Evolutionary conservation across 331 rosid genomes (phyloP).

Genomic region (Ulmus americana): DNA sequence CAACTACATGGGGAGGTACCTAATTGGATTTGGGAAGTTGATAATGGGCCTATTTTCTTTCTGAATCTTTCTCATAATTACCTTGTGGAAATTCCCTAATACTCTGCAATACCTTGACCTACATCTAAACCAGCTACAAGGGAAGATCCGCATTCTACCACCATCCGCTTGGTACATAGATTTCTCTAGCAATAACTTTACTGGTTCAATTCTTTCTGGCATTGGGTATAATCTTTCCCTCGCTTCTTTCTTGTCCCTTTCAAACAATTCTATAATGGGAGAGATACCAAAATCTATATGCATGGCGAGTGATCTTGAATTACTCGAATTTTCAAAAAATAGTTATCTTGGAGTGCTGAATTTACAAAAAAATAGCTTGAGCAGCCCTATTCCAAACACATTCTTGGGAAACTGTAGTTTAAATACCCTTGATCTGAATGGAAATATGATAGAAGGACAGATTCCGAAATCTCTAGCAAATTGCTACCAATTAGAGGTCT

Average conservation of each 20-base stretch:
- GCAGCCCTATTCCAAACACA: slow-evolving; percentile 21
- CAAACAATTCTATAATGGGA: slow-evolving; percentile 7
- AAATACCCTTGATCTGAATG: slow-evolving; percentile 38
- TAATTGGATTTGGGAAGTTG: slow-evolving; percentile 23
- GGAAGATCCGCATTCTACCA: not conserved
- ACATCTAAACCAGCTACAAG: slow-evolving; percentile 6
- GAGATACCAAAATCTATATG: slow-evolving; percentile 38
- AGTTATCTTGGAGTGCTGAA: slow-evolving; percentile 38
- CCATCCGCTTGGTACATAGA: fast-evolving
- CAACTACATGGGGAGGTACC: slow-evolving; percentile 22
- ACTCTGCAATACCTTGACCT: not conserved
- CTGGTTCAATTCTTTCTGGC: not conserved
- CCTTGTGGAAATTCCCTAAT: not conserved
- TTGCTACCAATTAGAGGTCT: slow-evolving; percentile 30
- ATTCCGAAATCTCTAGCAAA: slow-evolving; percentile 46
- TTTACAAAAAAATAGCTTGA: slow-evolving; percentile 30
- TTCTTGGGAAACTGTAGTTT: slow-evolving; percentile 34
- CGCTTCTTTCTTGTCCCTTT: not conserved
- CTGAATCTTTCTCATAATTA: slow-evolving; percentile 7
- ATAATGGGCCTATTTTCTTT: not conserved
- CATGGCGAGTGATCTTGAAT: slow-evolving; percentile 24
- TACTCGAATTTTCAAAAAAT: slow-evolving; percentile 50
- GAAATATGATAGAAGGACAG: slow-evolving; percentile 31
- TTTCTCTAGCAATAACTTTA: slow-evolving; percentile 2
- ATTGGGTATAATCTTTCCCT: not conserved